phyloP scores from a whole-genome alignment of 2,329 filamentous ascomycete genomes.

The Aspergillus melleus region DNA sequence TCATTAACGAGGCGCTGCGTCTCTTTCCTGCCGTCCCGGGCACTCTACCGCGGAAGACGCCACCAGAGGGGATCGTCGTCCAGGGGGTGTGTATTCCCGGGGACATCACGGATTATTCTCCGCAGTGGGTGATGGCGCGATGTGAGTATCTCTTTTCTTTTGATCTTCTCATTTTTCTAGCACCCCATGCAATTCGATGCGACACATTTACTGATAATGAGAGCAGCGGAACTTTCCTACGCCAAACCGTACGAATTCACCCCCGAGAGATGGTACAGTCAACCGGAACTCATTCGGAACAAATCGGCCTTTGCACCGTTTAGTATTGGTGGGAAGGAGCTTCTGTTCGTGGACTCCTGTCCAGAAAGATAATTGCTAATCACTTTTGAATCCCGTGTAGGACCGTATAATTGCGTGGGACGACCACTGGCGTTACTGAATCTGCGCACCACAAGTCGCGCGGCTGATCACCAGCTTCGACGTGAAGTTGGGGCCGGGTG shows the following conservation, averaged over 20 bases:
- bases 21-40: constrained; percentile 13
- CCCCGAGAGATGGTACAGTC: constrained; percentile 36
- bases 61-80: constrained; percentile 20
- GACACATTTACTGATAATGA: too few relatives aligned
- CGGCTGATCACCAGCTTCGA: too few relatives aligned
- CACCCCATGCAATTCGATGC: too few relatives aligned
- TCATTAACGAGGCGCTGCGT: constrained; percentile 18
- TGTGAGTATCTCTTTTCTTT: not conserved
- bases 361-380: too few relatives aligned
- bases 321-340: constrained; percentile 22
- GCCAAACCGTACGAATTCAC: constrained; percentile 23
- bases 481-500: too few relatives aligned
- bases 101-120: constrained; percentile 22
- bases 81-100: constrained; percentile 18
- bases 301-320: constrained; percentile 38
- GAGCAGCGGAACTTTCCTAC: constrained; percentile 28
- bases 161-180: too few relatives aligned
- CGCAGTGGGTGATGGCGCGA: constrained; percentile 19
- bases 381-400: too few relatives aligned
- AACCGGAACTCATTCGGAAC: constrained; percentile 35
- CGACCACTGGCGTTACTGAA: too few relatives aligned
- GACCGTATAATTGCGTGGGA: too few relatives aligned
- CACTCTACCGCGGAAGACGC: constrained; percentile 11
- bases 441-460: too few relatives aligned
- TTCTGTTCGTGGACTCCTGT: too few relatives aligned